Base-by-base conservation (phyloP, 2,329 filamentous ascomycete genomes). In the Apiospora sp. region DNA sequence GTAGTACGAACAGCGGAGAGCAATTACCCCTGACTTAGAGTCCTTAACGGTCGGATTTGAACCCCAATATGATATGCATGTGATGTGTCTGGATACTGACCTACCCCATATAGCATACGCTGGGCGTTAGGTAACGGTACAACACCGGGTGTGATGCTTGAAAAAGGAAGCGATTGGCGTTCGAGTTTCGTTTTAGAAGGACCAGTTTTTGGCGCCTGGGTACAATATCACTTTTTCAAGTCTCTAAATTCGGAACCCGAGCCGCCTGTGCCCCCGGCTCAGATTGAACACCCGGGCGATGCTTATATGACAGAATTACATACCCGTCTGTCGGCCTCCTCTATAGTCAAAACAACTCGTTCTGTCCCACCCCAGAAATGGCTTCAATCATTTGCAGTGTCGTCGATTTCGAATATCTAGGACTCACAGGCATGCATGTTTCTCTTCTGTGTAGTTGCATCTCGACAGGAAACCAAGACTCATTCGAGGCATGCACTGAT, bases 11-110 rank as follows among this genome's bases (percentile, higher is more conserved):
- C 48, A 51, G 48, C 22, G 48, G 22, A 51, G 48, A 51, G 48
- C 48, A 51, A 51, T 51, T 51, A 24, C 48, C 22, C 22, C 48
- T 51, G 7, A 51, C 8, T 51, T 51, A 12, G 48, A n/a, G 22
- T 51, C 22, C 48, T 51, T n/a, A 51, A 24, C 22, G 48, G 48
- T 51, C 48, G 22, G 24, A 24, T 24, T 51, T 24, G n/a, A 51
- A 51, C 48, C 48, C 48, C 48, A n/a, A 51, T 51, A n/a, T 12
- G 48, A 51, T 51, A 51, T 51, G 22, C 48, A 51, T 51, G n/a
- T 51, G 48, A 24, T 51, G 24, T n/a, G 8, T n/a, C 22, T 51
- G 48, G 48, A 24, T 51, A 24, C 22, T 51, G n/a, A n/a, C 48
- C 48, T 51, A n/a, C 48, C 22, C 43, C 43, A 44, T 44, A 44